phyloP scores from a whole-genome alignment of 2,329 filamentous ascomycete genomes.

The Emergomyces pasteurianus region DNA sequence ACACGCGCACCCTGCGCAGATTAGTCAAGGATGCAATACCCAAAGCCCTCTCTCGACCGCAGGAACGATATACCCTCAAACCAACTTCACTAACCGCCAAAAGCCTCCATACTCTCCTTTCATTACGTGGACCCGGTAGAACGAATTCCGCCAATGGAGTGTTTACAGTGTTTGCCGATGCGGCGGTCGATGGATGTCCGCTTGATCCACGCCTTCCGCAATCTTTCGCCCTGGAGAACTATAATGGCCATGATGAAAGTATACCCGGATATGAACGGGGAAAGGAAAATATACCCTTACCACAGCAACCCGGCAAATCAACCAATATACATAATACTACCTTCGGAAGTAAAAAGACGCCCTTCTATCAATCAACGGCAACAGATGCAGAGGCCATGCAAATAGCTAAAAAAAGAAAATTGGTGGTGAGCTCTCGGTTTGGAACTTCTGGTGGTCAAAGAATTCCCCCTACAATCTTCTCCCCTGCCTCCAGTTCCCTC shows the following conservation, averaged over 20 bases:
- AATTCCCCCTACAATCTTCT: background rate
- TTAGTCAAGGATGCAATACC: conserved; percentile 69
- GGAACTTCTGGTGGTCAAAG: conserved; percentile 41
- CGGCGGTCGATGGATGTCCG: conserved; percentile 40
- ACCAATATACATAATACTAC: conserved; percentile 1
- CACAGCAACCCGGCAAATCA: conserved; percentile 1
- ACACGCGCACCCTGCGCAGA: conserved; percentile 53
- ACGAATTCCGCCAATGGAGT: conserved; percentile 63
- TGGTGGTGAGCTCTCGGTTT: conserved; percentile 58
- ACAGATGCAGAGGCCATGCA: conserved; percentile 7
- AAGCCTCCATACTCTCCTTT: conserved; percentile 58
- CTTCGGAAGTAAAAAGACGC: conserved; percentile 8
- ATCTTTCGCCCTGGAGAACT: conserved; percentile 22
- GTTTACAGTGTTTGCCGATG: conserved; percentile 67
- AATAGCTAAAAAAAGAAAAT: conserved; percentile 45
- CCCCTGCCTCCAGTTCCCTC: conserved; percentile 7
- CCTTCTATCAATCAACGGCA: background rate
- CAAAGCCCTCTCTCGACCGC: conserved; percentile 65
- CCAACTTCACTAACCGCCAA: conserved; percentile 57
- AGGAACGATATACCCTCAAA: conserved; percentile 58
- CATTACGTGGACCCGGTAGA: conserved; percentile 56
- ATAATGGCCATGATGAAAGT: conserved; percentile 9
- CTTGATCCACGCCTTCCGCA: conserved; percentile 35
- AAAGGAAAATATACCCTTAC: conserved; percentile 12
- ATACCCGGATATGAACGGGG: background rate